Conservation (phyloP, 2,329 filamentous ascomycete genomes). For the Cladosporium sp. region DNA sequence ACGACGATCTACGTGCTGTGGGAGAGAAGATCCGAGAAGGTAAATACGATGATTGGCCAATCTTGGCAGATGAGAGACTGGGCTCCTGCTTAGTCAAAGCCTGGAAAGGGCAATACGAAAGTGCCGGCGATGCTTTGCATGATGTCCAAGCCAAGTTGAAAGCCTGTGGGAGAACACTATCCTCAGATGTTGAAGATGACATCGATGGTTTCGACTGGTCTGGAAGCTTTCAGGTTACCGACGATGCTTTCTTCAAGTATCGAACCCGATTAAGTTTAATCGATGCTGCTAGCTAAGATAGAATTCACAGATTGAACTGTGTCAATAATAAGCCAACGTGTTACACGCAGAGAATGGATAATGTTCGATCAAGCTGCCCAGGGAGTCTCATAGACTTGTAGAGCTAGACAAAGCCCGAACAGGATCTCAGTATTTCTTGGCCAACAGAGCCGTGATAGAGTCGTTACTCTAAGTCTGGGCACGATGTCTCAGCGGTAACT, state of each 20-base stretch:
- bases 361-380: no score
- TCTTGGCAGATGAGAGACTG: background rate
- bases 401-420: no score
- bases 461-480: no score
- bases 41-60: background rate
- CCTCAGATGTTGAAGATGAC: background rate
- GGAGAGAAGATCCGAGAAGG: background rate
- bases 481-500: no score
- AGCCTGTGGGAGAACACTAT: background rate
- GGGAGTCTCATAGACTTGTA: no score
- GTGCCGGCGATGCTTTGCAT: background rate
- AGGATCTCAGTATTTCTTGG: no score
- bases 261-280: no score
- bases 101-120: background rate
- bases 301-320: no score
- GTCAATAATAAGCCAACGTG: no score
- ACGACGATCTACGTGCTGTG: background rate
- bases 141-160: background rate
- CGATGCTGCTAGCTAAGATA: no score
- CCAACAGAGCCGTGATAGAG: no score
- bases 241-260: background rate
- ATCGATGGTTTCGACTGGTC: background rate
- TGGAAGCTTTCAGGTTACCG: background rate
- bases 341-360: no score
- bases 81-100: background rate